Percentiles rank a stretch among this genome's conserved stretches.
These are phyloP conservation scores for Penicillium coffeae DNA, from an alignment of 495 filamentous ascomycete species.

Conservation along the genomic window DNA sequence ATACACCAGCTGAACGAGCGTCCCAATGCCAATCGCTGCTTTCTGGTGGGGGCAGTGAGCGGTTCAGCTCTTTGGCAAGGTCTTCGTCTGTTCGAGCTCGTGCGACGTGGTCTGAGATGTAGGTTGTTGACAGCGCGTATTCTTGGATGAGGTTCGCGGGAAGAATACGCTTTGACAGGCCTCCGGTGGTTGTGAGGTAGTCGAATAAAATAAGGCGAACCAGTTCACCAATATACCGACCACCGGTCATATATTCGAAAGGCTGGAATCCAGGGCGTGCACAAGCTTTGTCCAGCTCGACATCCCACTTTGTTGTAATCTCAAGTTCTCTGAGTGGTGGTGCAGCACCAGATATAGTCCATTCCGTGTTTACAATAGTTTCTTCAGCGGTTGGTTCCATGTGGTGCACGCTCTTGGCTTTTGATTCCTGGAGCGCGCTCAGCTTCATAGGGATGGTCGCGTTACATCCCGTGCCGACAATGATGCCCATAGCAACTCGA, in stretches of 20 bases:
- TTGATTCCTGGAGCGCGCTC: slow-evolving; percentile 58
- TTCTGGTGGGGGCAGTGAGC: slow-evolving; percentile 49
- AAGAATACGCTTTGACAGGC: slow-evolving; percentile 38
- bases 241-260: slow-evolving; percentile 84
- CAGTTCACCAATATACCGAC: slow-evolving; percentile 81
- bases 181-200: slow-evolving; percentile 49
- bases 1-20: slow-evolving; percentile 46
- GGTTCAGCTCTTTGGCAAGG: slow-evolving; percentile 48
- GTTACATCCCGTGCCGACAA: slow-evolving; percentile 80
- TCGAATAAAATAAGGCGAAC: slow-evolving; percentile 67
- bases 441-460: slow-evolving; percentile 73
- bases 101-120: slow-evolving; percentile 62
- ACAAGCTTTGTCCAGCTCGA: slow-evolving; percentile 57
- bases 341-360: slow-evolving; percentile 73
- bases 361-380: slow-evolving; percentile 82
- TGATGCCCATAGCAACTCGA: slow-evolving; percentile 72
- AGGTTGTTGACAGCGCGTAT: slow-evolving; percentile 67
- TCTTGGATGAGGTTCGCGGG: slow-evolving; percentile 54
- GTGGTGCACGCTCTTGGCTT: slow-evolving; percentile 43
- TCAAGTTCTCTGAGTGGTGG: slow-evolving; percentile 59
- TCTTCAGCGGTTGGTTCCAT: slow-evolving; percentile 46
- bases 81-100: slow-evolving; percentile 40
- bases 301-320: slow-evolving; percentile 70
- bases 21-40: slow-evolving; percentile 57
- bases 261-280: slow-evolving; percentile 78